These are phyloP conservation scores for Haplosporangium sp. DNA, from an alignment of 371 early-diverging fungal genomes.

Conservation along the genomic window DNA sequence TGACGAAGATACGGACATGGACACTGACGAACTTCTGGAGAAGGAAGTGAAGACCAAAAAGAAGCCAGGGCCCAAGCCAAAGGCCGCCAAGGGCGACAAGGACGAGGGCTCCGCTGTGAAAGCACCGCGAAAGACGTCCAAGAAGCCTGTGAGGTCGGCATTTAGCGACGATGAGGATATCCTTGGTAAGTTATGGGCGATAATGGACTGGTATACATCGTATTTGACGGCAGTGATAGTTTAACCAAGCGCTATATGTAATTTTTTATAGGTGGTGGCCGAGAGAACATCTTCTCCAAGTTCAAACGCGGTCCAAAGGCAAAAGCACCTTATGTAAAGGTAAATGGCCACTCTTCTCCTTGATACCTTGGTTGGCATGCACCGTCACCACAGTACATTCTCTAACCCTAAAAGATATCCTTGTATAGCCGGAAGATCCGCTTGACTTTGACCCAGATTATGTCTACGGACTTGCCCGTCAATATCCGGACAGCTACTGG, in stretches of 20 bases:
- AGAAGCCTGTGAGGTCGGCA: constrained; percentile 28
- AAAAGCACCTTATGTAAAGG: constrained; percentile 37
- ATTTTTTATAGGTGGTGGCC: not conserved
- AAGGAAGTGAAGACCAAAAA: constrained; percentile 52
- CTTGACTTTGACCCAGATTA: constrained; percentile 59
- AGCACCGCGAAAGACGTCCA: constrained; percentile 35
- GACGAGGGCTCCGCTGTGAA: constrained; percentile 25
- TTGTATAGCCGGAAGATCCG: constrained; percentile 35
- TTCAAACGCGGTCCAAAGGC: constrained; percentile 34
- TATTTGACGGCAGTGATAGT: not conserved
- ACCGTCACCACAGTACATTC: not conserved
- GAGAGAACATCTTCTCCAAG: constrained; percentile 29
- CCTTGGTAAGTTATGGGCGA: constrained; percentile 2
- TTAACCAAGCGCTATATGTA: not conserved
- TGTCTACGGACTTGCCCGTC: constrained; percentile 59
- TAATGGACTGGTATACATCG: not conserved
- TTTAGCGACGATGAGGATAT: constrained; percentile 52
- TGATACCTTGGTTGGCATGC: not conserved
- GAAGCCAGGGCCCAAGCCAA: constrained; percentile 35
- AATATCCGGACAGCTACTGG: constrained; percentile 77
- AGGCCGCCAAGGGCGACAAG: constrained; percentile 9
- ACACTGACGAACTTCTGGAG: constrained; percentile 52
- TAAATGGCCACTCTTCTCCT: not conserved
- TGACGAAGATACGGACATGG: constrained; percentile 54
- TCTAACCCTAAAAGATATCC: not conserved